Base-by-base conservation (phyloP, 2,329 filamentous ascomycete genomes). In the Penicillium sp. region DNA sequence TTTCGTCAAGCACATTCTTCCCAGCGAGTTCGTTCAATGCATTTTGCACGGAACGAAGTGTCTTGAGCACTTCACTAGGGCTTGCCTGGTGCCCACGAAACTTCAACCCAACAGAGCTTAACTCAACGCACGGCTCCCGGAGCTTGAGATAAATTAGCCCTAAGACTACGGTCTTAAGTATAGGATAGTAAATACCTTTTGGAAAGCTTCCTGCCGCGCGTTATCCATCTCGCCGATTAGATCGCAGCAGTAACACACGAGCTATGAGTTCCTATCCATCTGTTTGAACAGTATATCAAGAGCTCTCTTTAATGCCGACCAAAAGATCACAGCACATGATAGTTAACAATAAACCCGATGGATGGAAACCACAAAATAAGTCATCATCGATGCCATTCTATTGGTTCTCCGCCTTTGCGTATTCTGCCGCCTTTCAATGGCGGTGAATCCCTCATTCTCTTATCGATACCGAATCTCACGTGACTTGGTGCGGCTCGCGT, bases 1-100 rank as follows among this genome's bases (percentile, higher is more conserved):
- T 94, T 56, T 89, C 85, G 74, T 97, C 92, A 19, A 98, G 74
- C 1, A 73, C 69, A 65, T 76, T 70, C 41, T 79, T 75, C 7
- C 70, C 70, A 23, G 72, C 69, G 17, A 88, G 75, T 17, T 75
- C 73, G 7, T 73, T 66, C 11, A 84, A 68, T 2, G 73, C 70
- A 21, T 65, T 57, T 52, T 77, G 73, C 6, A 88, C 71, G 1
- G 73, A 69, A 53, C 82, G 77, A 23, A 88, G 76, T 31, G 79
- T 78, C 50, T 76, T 71, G 4, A 81, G 73, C n/a, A 88, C 76
- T 31, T 83, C 80, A 58, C 77, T 78, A 19, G 78, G 70, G 23
- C 79, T 78, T 17, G 71, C 74, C 59, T 81, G 79, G 41, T 77
- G 78, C 38, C 79, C 80, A 52, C 81, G 79, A 60, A 87, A 81